Conservation (phyloP, 306 rosid species). For the Lathyrus oleraceus region DNA sequence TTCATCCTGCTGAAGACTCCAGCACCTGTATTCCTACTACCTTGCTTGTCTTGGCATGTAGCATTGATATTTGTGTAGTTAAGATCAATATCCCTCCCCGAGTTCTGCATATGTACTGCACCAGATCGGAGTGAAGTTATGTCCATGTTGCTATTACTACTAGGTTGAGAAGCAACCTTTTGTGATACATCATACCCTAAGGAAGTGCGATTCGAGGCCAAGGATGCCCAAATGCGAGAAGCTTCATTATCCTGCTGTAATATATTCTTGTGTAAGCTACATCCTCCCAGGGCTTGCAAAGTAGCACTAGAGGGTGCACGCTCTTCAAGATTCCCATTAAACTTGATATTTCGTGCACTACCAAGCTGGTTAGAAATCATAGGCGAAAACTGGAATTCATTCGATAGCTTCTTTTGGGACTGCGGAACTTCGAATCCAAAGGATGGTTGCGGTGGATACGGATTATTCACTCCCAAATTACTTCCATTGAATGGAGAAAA, state of each 20-base stretch:
- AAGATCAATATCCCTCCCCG: slow-evolving; percentile 53
- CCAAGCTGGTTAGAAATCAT: slow-evolving; percentile 50
- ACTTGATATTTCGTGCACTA: slow-evolving; percentile 53
- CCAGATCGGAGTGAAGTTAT: slow-evolving; percentile 45
- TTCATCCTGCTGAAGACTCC: slow-evolving; percentile 56
- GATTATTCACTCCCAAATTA: slow-evolving; percentile 41
- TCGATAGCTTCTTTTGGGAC: slow-evolving; percentile 60
- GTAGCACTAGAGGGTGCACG: slow-evolving; percentile 50
- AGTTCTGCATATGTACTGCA: slow-evolving; percentile 52
- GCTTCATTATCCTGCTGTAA: slow-evolving; percentile 57
- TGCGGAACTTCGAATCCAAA: slow-evolving; percentile 51
- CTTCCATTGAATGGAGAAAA: slow-evolving; percentile 48
- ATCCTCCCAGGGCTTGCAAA: slow-evolving; percentile 55
- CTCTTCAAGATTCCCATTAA: slow-evolving; percentile 52
- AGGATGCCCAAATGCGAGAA: slow-evolving; percentile 66
- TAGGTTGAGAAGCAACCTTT: slow-evolving; percentile 57
- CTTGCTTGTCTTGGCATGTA: slow-evolving; percentile 54
- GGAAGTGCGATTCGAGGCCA: slow-evolving; percentile 48
- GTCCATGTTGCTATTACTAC: slow-evolving; percentile 42
- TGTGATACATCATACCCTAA: slow-evolving; percentile 48
- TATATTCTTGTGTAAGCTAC: slow-evolving; percentile 55
- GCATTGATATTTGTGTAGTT: slow-evolving; percentile 51
- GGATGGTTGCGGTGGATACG: slow-evolving; percentile 50
- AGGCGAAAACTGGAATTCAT: slow-evolving; percentile 58
- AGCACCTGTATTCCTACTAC: slow-evolving; percentile 49